Conservation (phyloP, 2,329 filamentous ascomycete genomes). For the Fragosphaeria purpurea region DNA sequence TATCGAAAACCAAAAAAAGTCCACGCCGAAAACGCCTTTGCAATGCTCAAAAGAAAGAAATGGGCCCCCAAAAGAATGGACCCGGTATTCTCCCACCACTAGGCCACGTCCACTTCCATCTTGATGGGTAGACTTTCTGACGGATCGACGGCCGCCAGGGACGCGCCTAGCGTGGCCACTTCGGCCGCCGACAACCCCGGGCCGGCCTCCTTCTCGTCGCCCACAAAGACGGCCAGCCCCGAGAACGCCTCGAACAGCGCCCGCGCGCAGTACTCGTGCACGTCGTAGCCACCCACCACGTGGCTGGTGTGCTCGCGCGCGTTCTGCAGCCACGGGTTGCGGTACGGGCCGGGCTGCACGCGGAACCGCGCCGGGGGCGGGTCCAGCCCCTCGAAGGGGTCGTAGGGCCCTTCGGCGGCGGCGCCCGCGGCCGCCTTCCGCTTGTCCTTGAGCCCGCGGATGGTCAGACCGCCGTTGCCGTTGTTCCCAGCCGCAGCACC, state of each 20-base stretch:
- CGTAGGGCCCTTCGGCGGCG: conserved; percentile 65
- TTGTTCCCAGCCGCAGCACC: conserved; percentile 9
- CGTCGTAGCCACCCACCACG: conserved; percentile 71
- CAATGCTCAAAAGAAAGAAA: too few species aligned
- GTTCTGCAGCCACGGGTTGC: conserved; percentile 62
- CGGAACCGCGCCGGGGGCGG: conserved; percentile 61
- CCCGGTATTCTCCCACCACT: too few species aligned
- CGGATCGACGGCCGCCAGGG: conserved; percentile 20
- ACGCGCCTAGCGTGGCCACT: conserved; percentile 23
- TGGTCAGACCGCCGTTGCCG: conserved; percentile 39
- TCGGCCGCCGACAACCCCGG: conserved; percentile 20
- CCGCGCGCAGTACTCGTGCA: conserved; percentile 70
- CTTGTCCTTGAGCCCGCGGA: conserved; percentile 70
- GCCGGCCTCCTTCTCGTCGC: conserved; percentile 55
- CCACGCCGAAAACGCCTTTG: too few species aligned
- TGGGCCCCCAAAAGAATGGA: too few species aligned
- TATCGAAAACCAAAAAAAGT: not conserved
- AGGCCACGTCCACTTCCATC: conserved; percentile 35
- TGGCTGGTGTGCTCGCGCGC: conserved; percentile 56
- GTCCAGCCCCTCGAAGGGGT: conserved; percentile 72
- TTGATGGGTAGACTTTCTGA: conserved; percentile 15
- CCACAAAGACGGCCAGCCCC: conserved; percentile 77
- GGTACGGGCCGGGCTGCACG: conserved; percentile 55
- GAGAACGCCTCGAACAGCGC: conserved; percentile 84
- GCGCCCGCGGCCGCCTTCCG: conserved; percentile 39